Percentiles rank a stretch among this genome's conserved stretches.
phyloP scores from a whole-genome alignment of 768 basidiomycete genomes.

The Tricholoma bakamatsutake region DNA sequence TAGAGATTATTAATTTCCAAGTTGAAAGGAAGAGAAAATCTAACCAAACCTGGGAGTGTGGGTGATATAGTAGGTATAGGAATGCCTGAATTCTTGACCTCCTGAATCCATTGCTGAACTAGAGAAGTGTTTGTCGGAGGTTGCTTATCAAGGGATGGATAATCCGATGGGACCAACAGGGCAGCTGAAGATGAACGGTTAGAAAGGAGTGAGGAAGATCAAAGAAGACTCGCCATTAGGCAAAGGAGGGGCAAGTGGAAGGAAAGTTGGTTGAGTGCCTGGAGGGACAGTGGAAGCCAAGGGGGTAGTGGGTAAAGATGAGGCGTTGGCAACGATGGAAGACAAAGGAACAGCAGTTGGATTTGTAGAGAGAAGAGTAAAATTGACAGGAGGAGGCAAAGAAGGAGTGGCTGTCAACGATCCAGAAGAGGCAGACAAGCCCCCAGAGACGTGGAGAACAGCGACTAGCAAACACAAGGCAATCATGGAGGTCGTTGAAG shows the following conservation, averaged over 20 bases:
- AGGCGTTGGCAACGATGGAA: conserved; percentile 37
- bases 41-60: conserved; percentile 33
- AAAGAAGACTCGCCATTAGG: conserved; percentile 39
- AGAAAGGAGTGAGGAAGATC: background rate
- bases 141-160: conserved; percentile 58
- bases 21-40: background rate
- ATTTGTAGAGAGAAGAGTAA: conserved; percentile 45
- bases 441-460: no score
- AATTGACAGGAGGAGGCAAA: conserved; percentile 28
- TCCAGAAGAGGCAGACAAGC: no score
- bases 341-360: conserved; percentile 58
- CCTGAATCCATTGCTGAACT: conserved; percentile 67
- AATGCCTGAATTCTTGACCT: conserved; percentile 51
- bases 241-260: conserved; percentile 55
- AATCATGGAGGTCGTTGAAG: no score
- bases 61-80: conserved; percentile 47
- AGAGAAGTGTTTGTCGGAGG: conserved; percentile 57
- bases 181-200: conserved; percentile 26
- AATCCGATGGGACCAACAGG: conserved; percentile 44
- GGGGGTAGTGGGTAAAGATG: conserved; percentile 37
- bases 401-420: no score
- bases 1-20: background rate
- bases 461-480: no score
- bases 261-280: conserved; percentile 43
- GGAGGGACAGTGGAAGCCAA: conserved; percentile 42